Evolutionary conservation across 768 basidiomycete species (phyloP).

Genomic region (Leccinum arenicola): DNA sequence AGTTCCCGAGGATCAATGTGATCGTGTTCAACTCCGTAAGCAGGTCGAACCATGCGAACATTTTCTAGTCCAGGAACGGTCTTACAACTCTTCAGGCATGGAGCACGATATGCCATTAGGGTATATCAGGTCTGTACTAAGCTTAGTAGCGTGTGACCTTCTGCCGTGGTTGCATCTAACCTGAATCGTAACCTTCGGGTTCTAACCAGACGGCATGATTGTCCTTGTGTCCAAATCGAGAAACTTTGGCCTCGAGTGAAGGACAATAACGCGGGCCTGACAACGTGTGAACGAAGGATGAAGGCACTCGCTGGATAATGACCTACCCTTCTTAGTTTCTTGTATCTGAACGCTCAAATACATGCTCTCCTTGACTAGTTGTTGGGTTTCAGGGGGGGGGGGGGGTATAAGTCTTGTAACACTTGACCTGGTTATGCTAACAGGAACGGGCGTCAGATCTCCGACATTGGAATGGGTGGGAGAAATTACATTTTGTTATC

Average conservation of each 20-base stretch:
- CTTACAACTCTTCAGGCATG: constrained; percentile 82
- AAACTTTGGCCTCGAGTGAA: constrained; percentile 83
- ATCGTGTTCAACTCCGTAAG: constrained; percentile 93
- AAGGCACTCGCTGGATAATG: not conserved
- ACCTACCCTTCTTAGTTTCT: constrained; percentile 78
- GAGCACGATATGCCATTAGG: constrained; percentile 89
- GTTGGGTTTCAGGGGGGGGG: constrained; percentile 54
- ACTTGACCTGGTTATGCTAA: constrained; percentile 70
- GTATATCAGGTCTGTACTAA: constrained; percentile 69
- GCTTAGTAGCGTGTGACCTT: not conserved
- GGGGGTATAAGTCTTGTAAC: constrained; percentile 74
- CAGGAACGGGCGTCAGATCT: not conserved
- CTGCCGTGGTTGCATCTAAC: constrained; percentile 35
- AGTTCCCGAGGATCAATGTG: constrained; percentile 86
- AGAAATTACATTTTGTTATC: constrained; percentile 53
- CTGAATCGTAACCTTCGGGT: constrained; percentile 88
- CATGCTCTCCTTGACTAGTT: constrained; percentile 68
- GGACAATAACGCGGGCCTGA: constrained; percentile 90
- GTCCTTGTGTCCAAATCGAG: constrained; percentile 70
- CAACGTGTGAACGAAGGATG: not conserved
- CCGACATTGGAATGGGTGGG: not conserved
- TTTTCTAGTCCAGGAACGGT: constrained; percentile 84
- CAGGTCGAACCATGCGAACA: constrained; percentile 78
- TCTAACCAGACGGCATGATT: constrained; percentile 84
- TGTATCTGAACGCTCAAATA: constrained; percentile 82